phyloP scores from a whole-genome alignment of 371 early-diverging fungal species.

The Mucor piriformis region DNA sequence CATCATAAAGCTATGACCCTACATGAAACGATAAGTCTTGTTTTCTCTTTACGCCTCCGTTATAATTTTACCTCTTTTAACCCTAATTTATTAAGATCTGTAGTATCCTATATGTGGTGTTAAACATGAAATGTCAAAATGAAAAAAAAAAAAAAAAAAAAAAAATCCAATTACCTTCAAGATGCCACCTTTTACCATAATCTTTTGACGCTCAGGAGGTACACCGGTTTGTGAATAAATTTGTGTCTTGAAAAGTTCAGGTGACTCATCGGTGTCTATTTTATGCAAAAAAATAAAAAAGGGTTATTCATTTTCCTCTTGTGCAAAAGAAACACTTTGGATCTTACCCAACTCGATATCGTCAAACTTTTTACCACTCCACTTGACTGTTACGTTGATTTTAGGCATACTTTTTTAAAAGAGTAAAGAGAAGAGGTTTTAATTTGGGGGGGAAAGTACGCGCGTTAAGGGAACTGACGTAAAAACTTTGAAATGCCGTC shows the following conservation, averaged over 20 bases:
- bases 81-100: constrained; percentile 66
- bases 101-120: constrained; percentile 63
- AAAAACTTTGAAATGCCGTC: no score
- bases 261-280: constrained; percentile 73
- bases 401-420: constrained; percentile 36
- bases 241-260: constrained; percentile 85
- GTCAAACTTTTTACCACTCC: constrained; percentile 89
- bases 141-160: neutral
- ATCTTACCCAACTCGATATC: constrained; percentile 67
- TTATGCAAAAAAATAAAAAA: neutral
- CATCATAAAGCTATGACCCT: constrained; percentile 81
- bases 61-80: constrained; percentile 62
- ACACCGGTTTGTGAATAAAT: constrained; percentile 93
- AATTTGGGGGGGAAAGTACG: neutral
- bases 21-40: neutral
- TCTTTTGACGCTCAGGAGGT: constrained; percentile 91
- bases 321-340: no score
- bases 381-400: constrained; percentile 82
- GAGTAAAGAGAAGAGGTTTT: neutral
- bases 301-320: neutral
- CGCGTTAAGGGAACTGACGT: no score
- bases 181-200: constrained; percentile 93
- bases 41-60: neutral
- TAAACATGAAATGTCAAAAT: neutral
- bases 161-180: constrained; percentile 69